These are phyloP conservation scores for Tripidium arundinaceum DNA, from an alignment of 202 grass and related monocot species.

Conservation along the genomic window DNA sequence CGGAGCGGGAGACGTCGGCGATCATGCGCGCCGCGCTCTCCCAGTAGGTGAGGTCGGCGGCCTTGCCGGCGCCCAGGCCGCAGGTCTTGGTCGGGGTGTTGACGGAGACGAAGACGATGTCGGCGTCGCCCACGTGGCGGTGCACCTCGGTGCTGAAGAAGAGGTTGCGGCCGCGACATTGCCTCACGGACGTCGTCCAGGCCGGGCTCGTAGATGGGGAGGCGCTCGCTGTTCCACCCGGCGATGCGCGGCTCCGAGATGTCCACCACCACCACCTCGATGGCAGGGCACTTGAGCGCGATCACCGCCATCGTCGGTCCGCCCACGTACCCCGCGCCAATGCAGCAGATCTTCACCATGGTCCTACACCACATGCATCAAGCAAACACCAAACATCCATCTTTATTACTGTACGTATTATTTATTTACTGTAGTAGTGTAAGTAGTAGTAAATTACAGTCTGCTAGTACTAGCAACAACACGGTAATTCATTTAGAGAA, in stretches of 20 bases:
- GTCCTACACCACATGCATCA: not conserved
- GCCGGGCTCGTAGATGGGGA: constrained; percentile 70
- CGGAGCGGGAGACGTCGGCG: constrained; percentile 45
- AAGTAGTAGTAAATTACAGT: not conserved
- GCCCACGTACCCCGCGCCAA: constrained; percentile 67
- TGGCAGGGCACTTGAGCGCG: constrained; percentile 54
- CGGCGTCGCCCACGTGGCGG: constrained; percentile 39
- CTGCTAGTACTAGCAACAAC: not conserved
- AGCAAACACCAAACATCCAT: not conserved
- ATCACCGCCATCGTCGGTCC: constrained; percentile 78
- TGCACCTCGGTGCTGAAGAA: constrained; percentile 54
- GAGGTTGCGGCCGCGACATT: constrained; percentile 47
- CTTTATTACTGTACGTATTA: no score
- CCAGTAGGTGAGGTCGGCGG: constrained; percentile 53
- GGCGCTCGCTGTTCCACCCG: constrained; percentile 60
- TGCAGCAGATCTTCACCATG: constrained; percentile 77
- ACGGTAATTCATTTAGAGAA: not conserved
- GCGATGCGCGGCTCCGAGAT: constrained; percentile 45
- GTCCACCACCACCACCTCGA: constrained; percentile 69
- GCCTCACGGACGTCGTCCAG: constrained; percentile 60
- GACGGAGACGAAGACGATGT: constrained; percentile 52
- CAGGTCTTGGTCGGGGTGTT: constrained; percentile 53
- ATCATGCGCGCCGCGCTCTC: constrained; percentile 57
- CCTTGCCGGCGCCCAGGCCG: constrained; percentile 49
- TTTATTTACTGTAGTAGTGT: no score